phyloP scores from a whole-genome alignment of 108 stramenopile species.

The Skeletonema costatum region DNA sequence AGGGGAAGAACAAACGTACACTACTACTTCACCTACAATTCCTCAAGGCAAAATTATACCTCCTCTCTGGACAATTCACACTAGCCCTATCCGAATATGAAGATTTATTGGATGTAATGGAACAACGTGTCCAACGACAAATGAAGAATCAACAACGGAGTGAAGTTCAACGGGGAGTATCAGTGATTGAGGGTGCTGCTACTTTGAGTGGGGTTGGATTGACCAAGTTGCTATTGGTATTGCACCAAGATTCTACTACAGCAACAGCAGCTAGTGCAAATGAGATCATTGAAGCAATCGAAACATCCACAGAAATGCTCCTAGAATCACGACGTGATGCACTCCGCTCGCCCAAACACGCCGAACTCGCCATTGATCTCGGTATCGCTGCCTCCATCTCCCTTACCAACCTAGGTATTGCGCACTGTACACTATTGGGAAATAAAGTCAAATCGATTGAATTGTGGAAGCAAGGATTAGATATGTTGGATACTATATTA shows the following conservation, averaged over 20 bases:
- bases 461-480: conserved; percentile 25
- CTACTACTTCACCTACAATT: conserved; percentile 7
- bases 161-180: neutral
- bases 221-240: conserved; percentile 12
- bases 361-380: conserved; percentile 30
- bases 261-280: neutral
- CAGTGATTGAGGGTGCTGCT: conserved; percentile 46
- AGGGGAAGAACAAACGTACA: neutral
- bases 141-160: conserved; percentile 1
- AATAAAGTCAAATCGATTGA: conserved; percentile 11
- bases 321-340: conserved; percentile 49
- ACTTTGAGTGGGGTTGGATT: conserved; percentile 39
- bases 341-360: conserved; percentile 16
- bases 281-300: conserved; percentile 34
- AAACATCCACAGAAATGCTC: conserved; percentile 43
- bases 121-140: conserved; percentile 32
- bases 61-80: conserved; percentile 32
- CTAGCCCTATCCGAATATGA: conserved; percentile 43
- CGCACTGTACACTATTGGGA: neutral
- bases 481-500: conserved; percentile 27
- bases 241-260: neutral
- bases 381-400: conserved; percentile 45
- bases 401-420: conserved; percentile 35
- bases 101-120: conserved; percentile 38
- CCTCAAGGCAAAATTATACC: conserved; percentile 24